Base-by-base conservation (phyloP, 495 filamentous ascomycete species). In the Trichocladium antarcticum region DNA sequence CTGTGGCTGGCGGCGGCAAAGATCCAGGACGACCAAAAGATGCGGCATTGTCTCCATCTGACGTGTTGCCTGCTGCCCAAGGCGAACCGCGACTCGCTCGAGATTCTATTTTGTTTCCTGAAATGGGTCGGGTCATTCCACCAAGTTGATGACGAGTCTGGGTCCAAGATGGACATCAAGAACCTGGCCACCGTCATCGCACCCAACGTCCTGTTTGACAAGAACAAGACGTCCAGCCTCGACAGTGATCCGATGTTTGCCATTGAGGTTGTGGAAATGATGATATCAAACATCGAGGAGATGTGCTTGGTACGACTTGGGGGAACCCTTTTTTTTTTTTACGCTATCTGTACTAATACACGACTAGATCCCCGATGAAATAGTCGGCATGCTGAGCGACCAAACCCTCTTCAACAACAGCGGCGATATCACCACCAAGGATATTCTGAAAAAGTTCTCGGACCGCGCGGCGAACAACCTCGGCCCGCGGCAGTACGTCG, bases 91-190 rank as follows among this genome's bases (percentile, higher is more conserved):
- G 92, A 99, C 65, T 88, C 84, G 17, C 77, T 99, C 69, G 92
- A 99, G 64, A 85, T 99, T 43, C 69, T 99, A 0, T 96, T 95
- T 66, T 80, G 78, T 12, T 99, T 99, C 73, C 73, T 99, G n/a
- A 94, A 92, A 59, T 99, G 93, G 93, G 85, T 84, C 12, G 87
- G 89, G 11, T 95, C 92, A 6, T 99, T 99, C 71, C 89, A 90
- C 41, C 87, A 95, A 59, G 83, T 97, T 17, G 92, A 99, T 57
- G 90, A 98, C 57, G 82, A 86, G 57, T 71, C 70, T 7, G 92
- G 92, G 17, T 95, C 88, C 60, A 96, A 96, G 73, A 99, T 99
- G 92, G 92, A 99, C 66, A 87, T 92, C 42, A 89, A 95, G 66
- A 99, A 99, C 59, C 77, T 99, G 45, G 87, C 92, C 6, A 97